A percentile compares a stretch with the other conserved stretches of the same genome.
These are phyloP conservation scores for Russula compacta DNA, from an alignment of 768 basidiomycete genomes.

Conservation along the genomic window DNA sequence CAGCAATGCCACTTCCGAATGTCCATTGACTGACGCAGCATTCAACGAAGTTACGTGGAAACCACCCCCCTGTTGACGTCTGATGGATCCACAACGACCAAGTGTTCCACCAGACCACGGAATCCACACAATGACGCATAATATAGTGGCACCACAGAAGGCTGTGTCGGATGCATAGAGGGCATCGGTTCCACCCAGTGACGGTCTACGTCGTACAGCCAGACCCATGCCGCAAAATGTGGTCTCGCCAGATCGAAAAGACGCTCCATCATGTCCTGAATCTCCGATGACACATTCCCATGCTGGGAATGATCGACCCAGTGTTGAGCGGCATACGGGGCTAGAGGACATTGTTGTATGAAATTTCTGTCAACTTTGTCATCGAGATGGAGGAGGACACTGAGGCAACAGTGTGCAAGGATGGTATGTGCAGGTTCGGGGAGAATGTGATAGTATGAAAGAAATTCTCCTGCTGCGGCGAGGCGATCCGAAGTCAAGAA, in stretches of 20 bases:
- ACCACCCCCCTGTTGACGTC: not conserved
- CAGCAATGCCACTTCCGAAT: not conserved
- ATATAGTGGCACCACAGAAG: not conserved
- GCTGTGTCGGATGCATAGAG: not conserved
- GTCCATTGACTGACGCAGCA: not conserved
- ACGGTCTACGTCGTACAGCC: not conserved
- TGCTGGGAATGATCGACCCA: slow-evolving; percentile 4
- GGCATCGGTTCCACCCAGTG: not conserved
- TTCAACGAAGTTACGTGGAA: not conserved
- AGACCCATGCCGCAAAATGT: slow-evolving; percentile 5
- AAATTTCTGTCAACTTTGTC: not conserved
- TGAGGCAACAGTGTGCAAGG: not conserved
- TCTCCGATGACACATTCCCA: not conserved
- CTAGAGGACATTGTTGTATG: not conserved
- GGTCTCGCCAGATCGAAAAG: not conserved
- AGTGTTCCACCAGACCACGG: not conserved
- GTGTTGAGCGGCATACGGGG: not conserved
- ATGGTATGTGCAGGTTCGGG: not conserved
- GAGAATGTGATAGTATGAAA: slow-evolving; percentile 6
- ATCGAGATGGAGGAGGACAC: slow-evolving; percentile 1
- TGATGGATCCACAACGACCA: not conserved
- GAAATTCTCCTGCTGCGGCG: not conserved
- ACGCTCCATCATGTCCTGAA: not conserved
- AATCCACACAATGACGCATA: slow-evolving; percentile 4
- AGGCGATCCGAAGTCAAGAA: slow-evolving; percentile 10